These are phyloP conservation scores for Hypoxylon sp. DNA, from an alignment of 2,329 filamentous ascomycete species.

Conservation along the genomic window DNA sequence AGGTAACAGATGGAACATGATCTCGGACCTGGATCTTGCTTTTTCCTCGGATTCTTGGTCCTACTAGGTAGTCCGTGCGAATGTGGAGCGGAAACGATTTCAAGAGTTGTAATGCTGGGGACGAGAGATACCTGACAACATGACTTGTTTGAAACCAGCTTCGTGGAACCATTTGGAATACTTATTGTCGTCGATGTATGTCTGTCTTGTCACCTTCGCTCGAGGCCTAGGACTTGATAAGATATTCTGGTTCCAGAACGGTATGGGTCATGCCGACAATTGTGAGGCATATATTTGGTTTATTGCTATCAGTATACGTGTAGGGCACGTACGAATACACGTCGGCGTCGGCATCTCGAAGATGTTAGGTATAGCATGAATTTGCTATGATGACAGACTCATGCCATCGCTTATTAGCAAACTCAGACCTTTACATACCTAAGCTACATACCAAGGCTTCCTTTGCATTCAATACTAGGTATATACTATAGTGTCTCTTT, in stretches of 20 bases:
- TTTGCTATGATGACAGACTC: slow-evolving; percentile 21
- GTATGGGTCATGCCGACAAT: not conserved
- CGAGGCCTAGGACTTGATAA: not conserved
- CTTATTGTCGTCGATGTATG: not conserved
- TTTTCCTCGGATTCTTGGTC: slow-evolving; percentile 22
- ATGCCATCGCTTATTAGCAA: slow-evolving; percentile 21
- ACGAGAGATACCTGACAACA: not conserved
- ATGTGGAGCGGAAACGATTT: slow-evolving; percentile 10
- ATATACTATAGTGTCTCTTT: slow-evolving; percentile 1
- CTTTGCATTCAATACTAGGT: slow-evolving; percentile 1
- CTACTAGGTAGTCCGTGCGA: slow-evolving; percentile 17
- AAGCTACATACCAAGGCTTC: slow-evolving; percentile 15
- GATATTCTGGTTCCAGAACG: not conserved
- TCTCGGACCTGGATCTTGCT: slow-evolving; percentile 15
- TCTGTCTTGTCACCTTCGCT: not conserved
- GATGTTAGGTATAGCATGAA: slow-evolving; percentile 19
- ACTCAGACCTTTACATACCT: slow-evolving; percentile 18
- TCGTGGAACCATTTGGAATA: not conserved
- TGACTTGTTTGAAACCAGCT: slow-evolving; percentile 14
- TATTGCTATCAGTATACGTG: not conserved
- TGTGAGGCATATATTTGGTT: slow-evolving; percentile 5
- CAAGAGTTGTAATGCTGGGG: not conserved
- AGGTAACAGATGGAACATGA: slow-evolving; percentile 10
- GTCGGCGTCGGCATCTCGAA: slow-evolving; percentile 2
- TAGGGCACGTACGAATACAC: not conserved